These are phyloP conservation scores for Penicillium verrucosum DNA, from an alignment of 2,329 filamentous ascomycete species.

Conservation along the genomic window DNA sequence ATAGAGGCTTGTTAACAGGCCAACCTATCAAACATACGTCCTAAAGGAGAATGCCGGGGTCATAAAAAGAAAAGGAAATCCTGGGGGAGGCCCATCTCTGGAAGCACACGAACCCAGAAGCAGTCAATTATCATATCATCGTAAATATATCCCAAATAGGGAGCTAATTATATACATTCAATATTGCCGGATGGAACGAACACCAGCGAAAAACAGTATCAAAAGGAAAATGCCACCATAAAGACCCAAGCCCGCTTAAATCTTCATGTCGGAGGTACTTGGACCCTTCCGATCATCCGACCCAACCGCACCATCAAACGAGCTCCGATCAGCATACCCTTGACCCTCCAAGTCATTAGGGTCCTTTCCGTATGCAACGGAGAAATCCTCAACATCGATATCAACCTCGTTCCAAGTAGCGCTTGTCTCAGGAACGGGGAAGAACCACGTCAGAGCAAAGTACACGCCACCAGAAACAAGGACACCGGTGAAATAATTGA, in stretches of 20 bases:
- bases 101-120: background rate
- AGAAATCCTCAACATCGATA: slow-evolving; percentile 31
- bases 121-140: slow-evolving; percentile 12
- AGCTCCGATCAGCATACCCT: slow-evolving; percentile 6
- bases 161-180: background rate
- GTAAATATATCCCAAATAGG: slow-evolving; percentile 3
- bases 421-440: slow-evolving; percentile 70
- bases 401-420: slow-evolving; percentile 73
- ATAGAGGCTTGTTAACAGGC: too few relatives aligned
- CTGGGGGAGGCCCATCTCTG: background rate
- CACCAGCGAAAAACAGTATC: background rate
- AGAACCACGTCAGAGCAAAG: slow-evolving; percentile 65
- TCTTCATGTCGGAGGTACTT: slow-evolving; percentile 13
- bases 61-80: background rate
- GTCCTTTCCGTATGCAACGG: slow-evolving; percentile 33
- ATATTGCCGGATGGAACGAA: background rate
- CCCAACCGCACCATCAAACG: slow-evolving; percentile 9
- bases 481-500: slow-evolving; percentile 89
- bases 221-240: background rate
- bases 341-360: slow-evolving; percentile 27
- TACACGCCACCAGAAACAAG: slow-evolving; percentile 66
- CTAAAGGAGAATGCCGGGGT: too few relatives aligned
- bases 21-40: too few relatives aligned
- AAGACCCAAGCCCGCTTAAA: slow-evolving; percentile 4
- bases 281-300: slow-evolving; percentile 23